Base-by-base conservation (phyloP, 202 grass and related monocot species). In the Thinopyrum obtusiflorum region DNA sequence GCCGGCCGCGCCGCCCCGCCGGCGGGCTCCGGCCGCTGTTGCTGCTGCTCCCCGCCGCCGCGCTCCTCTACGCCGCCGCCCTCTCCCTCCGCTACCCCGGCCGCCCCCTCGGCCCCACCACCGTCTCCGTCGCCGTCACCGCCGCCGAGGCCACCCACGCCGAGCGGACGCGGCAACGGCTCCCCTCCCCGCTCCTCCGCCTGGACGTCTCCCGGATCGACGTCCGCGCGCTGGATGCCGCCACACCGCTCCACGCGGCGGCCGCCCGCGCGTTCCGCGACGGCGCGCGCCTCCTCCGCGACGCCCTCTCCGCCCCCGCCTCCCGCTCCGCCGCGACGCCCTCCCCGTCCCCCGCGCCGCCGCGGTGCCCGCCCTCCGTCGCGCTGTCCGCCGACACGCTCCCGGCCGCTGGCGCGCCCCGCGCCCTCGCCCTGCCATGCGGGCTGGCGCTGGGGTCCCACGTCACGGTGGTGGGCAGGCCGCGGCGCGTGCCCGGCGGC, bases 401-500 rank as follows among this genome's bases (percentile, higher is more conserved):
- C 57, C 14, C 13, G 26, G 85, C 84, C 0, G 89, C 88, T 11
- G 60, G 66, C 59, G 13, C 66, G 66, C 42, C 44, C 42, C 42
- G 82, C 64, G 76, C 68, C 65, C 78, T 89, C 39, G 17, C n/a
- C 6, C 69, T 94, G 51, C 93, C 88, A 3, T 95, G 90, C 76
- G 88, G 93, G 15, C 86, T 95, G 71, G 73, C 67, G 27, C 83
- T 95, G 68, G 93, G 93, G 2, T 95, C 93, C 6, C 93, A 95
- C 84, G 72, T 95, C 65, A 92, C 93, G 2, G 75, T 95, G 21
- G 88, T 95, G 24, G 90, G 68, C 74, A 26, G 68, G 59, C 90
- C 93, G 40, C 73, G 82, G 20, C 67, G 53, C 6, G 6, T 78
- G 24, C 55, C 61, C 36, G 65, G 66, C 1, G 42, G 42, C 29